Evolutionary conservation across 129 eudicot genomes (phyloP).

Genomic region (Helichrysum umbraculigerum): DNA sequence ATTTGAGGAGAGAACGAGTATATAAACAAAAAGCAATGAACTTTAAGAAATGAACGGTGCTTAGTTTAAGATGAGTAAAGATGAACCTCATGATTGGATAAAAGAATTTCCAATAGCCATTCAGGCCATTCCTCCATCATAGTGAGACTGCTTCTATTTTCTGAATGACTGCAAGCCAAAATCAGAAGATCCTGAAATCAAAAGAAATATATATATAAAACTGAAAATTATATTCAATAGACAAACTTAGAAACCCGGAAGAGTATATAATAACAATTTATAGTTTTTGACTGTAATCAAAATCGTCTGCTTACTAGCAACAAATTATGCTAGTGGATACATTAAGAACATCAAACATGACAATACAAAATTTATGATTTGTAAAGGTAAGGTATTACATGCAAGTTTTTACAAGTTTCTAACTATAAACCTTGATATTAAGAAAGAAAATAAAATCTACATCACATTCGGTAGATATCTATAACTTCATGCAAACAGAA

Average conservation of each 20-base stretch:
- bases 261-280: neutral
- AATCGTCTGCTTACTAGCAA: neutral
- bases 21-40: neutral
- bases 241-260: conserved; percentile 7
- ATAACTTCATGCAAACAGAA: conserved; percentile 3
- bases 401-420: conserved; percentile 5
- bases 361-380: conserved; percentile 5
- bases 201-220: conserved; percentile 33
- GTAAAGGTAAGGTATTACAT: neutral
- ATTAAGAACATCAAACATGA: neutral
- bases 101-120: conserved; percentile 96
- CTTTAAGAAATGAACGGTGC: neutral
- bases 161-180: conserved; percentile 95
- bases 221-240: neutral
- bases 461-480: neutral
- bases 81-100: conserved; percentile 86
- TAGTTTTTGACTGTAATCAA: neutral
- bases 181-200: conserved; percentile 96
- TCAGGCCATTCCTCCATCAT: conserved; percentile 98
- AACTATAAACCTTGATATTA: conserved; percentile 1
- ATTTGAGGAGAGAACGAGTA: no score
- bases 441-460: neutral
- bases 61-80: neutral
- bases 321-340: no score
- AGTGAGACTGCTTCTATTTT: conserved; percentile 73